These are phyloP conservation scores for Irpex rosettiformis DNA, from an alignment of 1,284 basidiomycete genomes.

Conservation along the genomic window DNA sequence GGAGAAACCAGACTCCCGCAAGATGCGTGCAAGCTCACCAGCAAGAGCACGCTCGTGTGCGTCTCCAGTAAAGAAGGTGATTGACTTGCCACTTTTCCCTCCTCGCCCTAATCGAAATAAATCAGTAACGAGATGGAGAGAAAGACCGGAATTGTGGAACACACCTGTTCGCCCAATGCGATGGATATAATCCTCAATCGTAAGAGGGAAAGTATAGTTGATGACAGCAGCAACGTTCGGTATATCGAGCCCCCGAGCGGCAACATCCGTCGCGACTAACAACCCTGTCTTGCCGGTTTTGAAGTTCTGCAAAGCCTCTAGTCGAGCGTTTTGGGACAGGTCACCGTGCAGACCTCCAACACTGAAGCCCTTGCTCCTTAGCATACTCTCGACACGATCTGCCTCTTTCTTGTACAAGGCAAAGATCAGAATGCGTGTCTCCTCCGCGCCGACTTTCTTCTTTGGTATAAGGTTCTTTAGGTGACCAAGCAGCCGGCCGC, in stretches of 20 bases:
- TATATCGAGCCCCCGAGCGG: slow-evolving; percentile 95
- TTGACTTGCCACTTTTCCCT: slow-evolving; percentile 86
- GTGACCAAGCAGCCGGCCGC: slow-evolving; percentile 64
- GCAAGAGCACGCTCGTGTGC: slow-evolving; percentile 85
- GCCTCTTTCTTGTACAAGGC: slow-evolving; percentile 99
- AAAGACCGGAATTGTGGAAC: slow-evolving; percentile 6
- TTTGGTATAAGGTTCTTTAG: slow-evolving; percentile 63
- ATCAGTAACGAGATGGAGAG: slow-evolving; percentile 13
- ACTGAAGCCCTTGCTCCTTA: slow-evolving; percentile 76
- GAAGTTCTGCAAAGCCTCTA: slow-evolving; percentile 88
- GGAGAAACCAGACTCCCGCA: slow-evolving; percentile 85
- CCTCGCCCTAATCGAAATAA: slow-evolving; percentile 65
- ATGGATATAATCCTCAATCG: slow-evolving; percentile 95
- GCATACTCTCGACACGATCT: slow-evolving; percentile 80
- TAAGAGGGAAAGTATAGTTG: slow-evolving; percentile 97
- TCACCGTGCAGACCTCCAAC: slow-evolving; percentile 94
- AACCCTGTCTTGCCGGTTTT: slow-evolving; percentile 82
- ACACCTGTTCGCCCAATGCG: slow-evolving; percentile 91
- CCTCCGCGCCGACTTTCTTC: slow-evolving; percentile 48
- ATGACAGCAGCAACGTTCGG: slow-evolving; percentile 91
- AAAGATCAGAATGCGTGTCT: slow-evolving; percentile 86
- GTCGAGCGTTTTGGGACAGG: slow-evolving; percentile 83
- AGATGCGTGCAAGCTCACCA: slow-evolving; percentile 90
- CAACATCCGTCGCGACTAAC: slow-evolving; percentile 97
- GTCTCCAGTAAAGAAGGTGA: slow-evolving; percentile 96